Conservation (phyloP, 2,329 filamentous ascomycete genomes). For the Fusarium buxicola region DNA sequence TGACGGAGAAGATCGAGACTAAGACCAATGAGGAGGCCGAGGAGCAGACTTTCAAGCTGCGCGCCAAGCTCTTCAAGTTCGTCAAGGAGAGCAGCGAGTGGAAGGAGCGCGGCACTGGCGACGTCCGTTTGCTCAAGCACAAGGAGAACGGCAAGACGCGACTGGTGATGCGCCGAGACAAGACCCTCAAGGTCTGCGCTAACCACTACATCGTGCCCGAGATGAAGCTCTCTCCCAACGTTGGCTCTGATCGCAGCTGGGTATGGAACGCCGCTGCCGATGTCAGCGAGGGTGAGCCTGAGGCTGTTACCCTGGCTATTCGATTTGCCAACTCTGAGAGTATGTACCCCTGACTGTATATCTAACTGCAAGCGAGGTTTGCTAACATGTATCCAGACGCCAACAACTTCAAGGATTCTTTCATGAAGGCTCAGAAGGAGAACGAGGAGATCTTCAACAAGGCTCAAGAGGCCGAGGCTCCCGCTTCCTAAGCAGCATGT, state of each 20-base stretch:
- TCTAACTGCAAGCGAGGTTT: too few species aligned
- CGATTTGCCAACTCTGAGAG: conserved; percentile 98
- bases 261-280: conserved; percentile 99
- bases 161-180: conserved; percentile 98
- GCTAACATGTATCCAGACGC: conserved; percentile 72
- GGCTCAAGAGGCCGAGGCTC: conserved; percentile 47
- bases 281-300: conserved; percentile 97
- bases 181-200: conserved; percentile 99
- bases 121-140: conserved; percentile 97
- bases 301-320: conserved; percentile 95
- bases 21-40: conserved; percentile 99
- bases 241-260: conserved; percentile 98
- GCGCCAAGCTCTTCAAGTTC: conserved; percentile 99
- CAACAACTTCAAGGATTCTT: conserved; percentile 97
- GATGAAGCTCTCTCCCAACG: conserved; percentile 99
- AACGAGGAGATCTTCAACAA: conserved; percentile 87
- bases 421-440: conserved; percentile 96
- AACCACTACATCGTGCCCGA: conserved; percentile 99
- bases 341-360: conserved; percentile 61
- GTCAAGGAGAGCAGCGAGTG: conserved; percentile 92
- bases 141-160: conserved; percentile 98
- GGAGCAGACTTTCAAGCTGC: conserved; percentile 99
- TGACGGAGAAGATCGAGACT: conserved; percentile 96
- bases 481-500: conserved; percentile 38
- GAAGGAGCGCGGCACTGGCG: conserved; percentile 99